phyloP scores from a whole-genome alignment of 441 rosid genomes.

The Corymbia calophylla region DNA sequence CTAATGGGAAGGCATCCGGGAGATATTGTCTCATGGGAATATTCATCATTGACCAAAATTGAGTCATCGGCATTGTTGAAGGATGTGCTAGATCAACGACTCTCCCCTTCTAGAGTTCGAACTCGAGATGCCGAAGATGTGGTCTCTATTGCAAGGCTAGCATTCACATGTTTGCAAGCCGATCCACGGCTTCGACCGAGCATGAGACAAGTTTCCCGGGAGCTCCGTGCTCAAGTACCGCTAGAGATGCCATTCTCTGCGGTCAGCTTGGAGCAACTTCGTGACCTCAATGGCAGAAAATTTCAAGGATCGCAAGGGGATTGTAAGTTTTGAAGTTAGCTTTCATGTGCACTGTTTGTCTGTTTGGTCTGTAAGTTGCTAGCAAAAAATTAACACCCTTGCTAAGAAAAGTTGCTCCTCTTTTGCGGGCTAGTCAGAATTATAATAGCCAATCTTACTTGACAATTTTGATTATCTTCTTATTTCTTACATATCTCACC shows the following conservation, averaged over 20 bases:
- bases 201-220: background rate
- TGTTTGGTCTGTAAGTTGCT: background rate
- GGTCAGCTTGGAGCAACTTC: background rate
- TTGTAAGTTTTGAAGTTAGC: background rate
- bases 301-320: background rate
- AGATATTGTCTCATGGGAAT: background rate
- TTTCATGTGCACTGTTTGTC: background rate
- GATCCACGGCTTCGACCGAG: background rate
- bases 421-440: background rate
- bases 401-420: background rate
- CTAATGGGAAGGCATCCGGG: background rate
- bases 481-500: background rate
- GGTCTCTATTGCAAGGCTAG: background rate
- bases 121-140: background rate
- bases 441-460: background rate
- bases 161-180: background rate
- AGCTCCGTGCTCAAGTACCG: too few species aligned
- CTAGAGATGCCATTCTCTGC: background rate
- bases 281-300: background rate
- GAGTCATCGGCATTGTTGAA: background rate
- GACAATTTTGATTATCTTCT: background rate
- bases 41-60: background rate
- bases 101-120: background rate
- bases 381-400: background rate
- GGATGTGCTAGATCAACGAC: background rate